phyloP scores from a whole-genome alignment of 352 stramenopile species.

The Pythium insidiosum region DNA sequence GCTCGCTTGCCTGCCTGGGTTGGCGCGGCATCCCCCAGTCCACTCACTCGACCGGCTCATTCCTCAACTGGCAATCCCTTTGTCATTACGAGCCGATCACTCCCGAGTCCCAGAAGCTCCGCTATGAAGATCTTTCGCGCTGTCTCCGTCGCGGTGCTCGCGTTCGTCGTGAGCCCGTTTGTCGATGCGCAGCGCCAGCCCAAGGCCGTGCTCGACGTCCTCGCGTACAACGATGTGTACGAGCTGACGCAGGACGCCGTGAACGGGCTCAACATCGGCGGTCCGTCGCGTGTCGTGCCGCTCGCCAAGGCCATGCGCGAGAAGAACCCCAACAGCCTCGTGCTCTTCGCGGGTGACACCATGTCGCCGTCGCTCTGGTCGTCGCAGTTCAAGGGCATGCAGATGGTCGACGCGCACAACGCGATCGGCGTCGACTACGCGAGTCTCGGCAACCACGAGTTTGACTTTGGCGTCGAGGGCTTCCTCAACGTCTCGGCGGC shows the following conservation, averaged over 20 bases:
- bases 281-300: conserved; percentile 63
- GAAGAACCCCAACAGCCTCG: conserved; percentile 55
- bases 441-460: conserved; percentile 75
- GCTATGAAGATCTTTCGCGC: conserved; percentile 25
- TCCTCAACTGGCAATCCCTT: background rate
- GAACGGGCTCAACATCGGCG: conserved; percentile 50
- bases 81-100: too few relatives aligned
- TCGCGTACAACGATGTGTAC: conserved; percentile 80
- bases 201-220: conserved; percentile 50
- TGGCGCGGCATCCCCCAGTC: background rate
- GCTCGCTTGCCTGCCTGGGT: too few relatives aligned
- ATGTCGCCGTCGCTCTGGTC: conserved; percentile 82
- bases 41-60: background rate
- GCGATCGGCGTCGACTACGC: conserved; percentile 67
- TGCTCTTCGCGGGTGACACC: conserved; percentile 73
- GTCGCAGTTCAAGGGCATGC: conserved; percentile 66
- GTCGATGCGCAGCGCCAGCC: conserved; percentile 21
- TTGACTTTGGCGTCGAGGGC: conserved; percentile 69
- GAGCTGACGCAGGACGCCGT: conserved; percentile 65
- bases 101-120: background rate
- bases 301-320: conserved; percentile 48
- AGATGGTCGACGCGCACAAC: conserved; percentile 75
- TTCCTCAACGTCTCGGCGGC: conserved; percentile 57
- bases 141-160: conserved; percentile 15
- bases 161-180: conserved; percentile 10